Conservation (phyloP, 495 filamentous ascomycete species). For the Hypoxylon intermedium region DNA sequence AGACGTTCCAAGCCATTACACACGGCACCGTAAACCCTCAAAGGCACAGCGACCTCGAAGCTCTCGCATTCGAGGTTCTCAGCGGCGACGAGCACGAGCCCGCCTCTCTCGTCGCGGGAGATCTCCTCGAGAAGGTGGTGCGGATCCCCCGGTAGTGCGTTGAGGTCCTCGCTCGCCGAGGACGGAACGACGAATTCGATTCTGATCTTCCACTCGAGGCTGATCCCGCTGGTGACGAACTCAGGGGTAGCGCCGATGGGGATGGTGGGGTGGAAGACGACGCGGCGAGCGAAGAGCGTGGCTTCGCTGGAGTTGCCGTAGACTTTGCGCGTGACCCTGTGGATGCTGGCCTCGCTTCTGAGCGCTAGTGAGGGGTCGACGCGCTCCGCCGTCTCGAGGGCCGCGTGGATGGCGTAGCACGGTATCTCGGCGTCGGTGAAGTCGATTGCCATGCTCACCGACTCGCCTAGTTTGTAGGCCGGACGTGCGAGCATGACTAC, state of each 20-base stretch:
- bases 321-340: slow-evolving; percentile 81
- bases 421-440: slow-evolving; percentile 75
- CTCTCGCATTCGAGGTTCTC: slow-evolving; percentile 83
- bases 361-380: slow-evolving; percentile 80
- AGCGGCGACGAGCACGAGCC: slow-evolving; percentile 68
- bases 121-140: slow-evolving; percentile 66
- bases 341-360: slow-evolving; percentile 81
- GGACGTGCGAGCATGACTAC: slow-evolving; percentile 89
- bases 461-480: slow-evolving; percentile 88
- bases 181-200: slow-evolving; percentile 83
- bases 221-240: slow-evolving; percentile 86
- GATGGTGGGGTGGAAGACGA: slow-evolving; percentile 81
- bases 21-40: slow-evolving; percentile 80
- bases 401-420: slow-evolving; percentile 78
- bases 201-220: slow-evolving; percentile 81
- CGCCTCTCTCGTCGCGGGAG: slow-evolving; percentile 73
- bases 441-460: slow-evolving; percentile 80
- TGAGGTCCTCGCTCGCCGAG: slow-evolving; percentile 33
- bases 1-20: slow-evolving; percentile 54
- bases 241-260: slow-evolving; percentile 82
- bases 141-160: slow-evolving; percentile 14
- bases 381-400: slow-evolving; percentile 79
- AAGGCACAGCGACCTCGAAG: slow-evolving; percentile 85
- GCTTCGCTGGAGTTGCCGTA: slow-evolving; percentile 79
- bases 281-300: slow-evolving; percentile 76